Conservation (phyloP, 768 basidiomycete genomes). For the Phaeotremella skinneri region DNA sequence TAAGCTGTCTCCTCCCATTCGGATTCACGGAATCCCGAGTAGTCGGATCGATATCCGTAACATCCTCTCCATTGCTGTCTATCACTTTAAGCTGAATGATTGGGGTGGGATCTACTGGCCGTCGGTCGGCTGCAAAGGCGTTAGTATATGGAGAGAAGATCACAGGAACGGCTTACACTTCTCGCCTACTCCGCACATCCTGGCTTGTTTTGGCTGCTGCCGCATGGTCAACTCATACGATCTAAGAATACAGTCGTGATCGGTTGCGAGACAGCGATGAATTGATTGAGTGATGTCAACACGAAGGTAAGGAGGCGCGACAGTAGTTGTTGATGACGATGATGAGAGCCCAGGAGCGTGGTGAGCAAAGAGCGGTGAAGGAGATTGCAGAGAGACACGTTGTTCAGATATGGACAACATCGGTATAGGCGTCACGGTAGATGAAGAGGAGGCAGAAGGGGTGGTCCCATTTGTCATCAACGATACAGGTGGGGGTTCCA, state of each 20-base stretch:
- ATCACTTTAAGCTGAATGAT: slow-evolving; percentile 91
- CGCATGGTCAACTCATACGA: slow-evolving; percentile 81
- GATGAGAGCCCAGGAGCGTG: not conserved
- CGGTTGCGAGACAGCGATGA: slow-evolving; percentile 7
- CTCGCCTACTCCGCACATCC: slow-evolving; percentile 58
- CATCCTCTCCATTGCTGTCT: slow-evolving; percentile 55
- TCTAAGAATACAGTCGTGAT: slow-evolving; percentile 55
- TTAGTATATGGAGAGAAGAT: slow-evolving; percentile 4
- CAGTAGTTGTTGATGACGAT: not conserved
- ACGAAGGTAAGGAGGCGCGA: not conserved
- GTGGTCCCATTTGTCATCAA: not conserved
- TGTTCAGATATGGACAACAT: not conserved
- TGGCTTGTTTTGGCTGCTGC: slow-evolving; percentile 80
- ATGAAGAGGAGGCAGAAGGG: not conserved
- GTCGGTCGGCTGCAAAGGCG: slow-evolving; percentile 70
- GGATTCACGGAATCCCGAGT: slow-evolving; percentile 2
- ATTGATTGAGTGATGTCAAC: slow-evolving; percentile 5
- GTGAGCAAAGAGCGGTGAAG: not conserved
- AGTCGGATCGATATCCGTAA: slow-evolving; percentile 16
- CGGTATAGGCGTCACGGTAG: slow-evolving; percentile 1
- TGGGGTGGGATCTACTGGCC: slow-evolving; percentile 93
- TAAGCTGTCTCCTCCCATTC: slow-evolving; percentile 5
- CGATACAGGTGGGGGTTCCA: slow-evolving; percentile 1
- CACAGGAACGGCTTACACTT: slow-evolving; percentile 56
- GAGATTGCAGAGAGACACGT: not conserved